Evolutionary conservation across 75 land plant species (phyloP).

Genomic region (Sequoia sempervirens): DNA sequence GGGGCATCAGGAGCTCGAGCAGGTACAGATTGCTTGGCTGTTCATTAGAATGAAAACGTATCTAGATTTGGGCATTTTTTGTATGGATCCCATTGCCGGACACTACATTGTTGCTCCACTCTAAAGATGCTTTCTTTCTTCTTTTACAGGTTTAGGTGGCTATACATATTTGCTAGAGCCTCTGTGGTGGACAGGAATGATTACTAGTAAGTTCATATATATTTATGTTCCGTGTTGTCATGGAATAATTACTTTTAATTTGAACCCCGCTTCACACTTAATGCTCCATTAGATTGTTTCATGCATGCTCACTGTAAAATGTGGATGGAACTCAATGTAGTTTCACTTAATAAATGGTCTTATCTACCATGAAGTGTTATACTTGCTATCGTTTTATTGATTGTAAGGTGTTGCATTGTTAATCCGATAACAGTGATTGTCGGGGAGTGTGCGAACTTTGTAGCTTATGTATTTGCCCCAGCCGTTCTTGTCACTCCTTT

Average conservation of each 20-base stretch:
- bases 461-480: constrained; percentile 95
- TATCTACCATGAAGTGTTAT: neutral
- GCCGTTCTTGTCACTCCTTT: constrained; percentile 95
- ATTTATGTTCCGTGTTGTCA: neutral
- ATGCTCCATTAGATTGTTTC: neutral
- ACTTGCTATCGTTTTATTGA: neutral
- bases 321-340: neutral
- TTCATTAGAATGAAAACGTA: neutral
- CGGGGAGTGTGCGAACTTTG: constrained; percentile 93
- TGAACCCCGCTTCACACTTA: neutral
- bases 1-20: constrained; percentile 73
- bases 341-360: neutral
- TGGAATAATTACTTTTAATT: neutral
- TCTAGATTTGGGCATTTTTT: neutral
- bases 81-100: neutral
- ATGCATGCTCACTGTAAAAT: neutral
- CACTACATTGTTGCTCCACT: neutral
- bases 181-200: constrained; percentile 87
- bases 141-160: constrained; percentile 52
- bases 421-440: constrained; percentile 67
- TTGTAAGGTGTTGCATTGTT: neutral
- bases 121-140: neutral
- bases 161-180: constrained; percentile 67
- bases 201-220: constrained; percentile 57
- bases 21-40: constrained; percentile 24